Base-by-base conservation (phyloP, 139 green algal species). In the Micromonas commoda region DNA sequence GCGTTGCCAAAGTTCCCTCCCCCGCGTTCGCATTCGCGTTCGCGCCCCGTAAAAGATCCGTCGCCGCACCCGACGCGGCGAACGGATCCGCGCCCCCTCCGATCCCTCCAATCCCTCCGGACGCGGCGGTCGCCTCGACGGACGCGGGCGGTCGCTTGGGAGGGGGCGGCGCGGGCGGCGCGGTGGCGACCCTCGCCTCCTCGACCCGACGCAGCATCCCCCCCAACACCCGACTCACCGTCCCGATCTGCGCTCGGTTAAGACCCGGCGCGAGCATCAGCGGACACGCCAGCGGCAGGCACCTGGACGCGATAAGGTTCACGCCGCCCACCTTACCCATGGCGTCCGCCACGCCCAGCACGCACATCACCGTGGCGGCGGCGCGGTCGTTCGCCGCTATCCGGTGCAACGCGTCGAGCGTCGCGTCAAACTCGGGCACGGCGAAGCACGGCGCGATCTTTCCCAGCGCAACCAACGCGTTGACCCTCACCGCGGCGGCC, bases 241-340 rank as follows among this genome's bases (percentile, higher is more conserved):
- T 53, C 29, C 9, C n/a, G 33, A 75, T 20, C 67, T 75, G 67
- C 23, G 5, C 9, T 16, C 20, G 4, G 67, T 75, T 75, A 5
- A 94, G 83, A 1, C 64, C 68, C 21, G 86, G 78, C 0, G 61
- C 71, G 34, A 89, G 53, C 69, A 93, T 82, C 73, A 91, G 77
- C 31, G 91, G 89, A 23, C 39, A 79, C 57, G 93, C 79, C 45
- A 91, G 54, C 29, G 91, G 91, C 64, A 96, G 76, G 28, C 91
- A 73, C 1, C 75, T 75, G 32, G 85, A 37, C 2, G 87, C 90
- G 0, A 85, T 86, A 16, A 90, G 31, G 21, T 81, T 79, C 0
- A 81, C 29, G 0, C 90, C 90, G 29, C 76, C 86, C 72, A 88
- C 71, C 60, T 74, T 80, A 0, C 84, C 83, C 21, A 97, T 83